A percentile compares a stretch with the other conserved stretches of the same genome.
Evolutionary conservation across 2,329 filamentous ascomycete species (phyloP).

Genomic region (Fusarium sp.): DNA sequence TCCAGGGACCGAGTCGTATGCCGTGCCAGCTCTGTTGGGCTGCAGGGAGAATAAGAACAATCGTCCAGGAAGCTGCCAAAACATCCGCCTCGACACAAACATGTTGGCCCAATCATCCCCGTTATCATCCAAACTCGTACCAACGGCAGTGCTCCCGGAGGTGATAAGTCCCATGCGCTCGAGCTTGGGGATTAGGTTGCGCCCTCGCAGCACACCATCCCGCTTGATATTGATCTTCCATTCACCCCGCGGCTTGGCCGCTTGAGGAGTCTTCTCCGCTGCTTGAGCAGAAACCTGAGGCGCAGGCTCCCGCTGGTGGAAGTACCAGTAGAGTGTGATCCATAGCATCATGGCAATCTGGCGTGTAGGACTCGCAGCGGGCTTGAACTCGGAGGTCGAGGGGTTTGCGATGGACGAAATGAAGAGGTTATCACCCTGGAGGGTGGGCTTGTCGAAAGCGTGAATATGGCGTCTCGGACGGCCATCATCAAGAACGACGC

Average conservation of each 20-base stretch:
- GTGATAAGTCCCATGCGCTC: conserved; percentile 92
- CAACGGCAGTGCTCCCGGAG: conserved; percentile 80
- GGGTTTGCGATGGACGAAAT: conserved; percentile 93
- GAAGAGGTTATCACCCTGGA: conserved; percentile 85
- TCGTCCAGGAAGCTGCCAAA: conserved; percentile 92
- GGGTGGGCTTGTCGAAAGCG: conserved; percentile 77
- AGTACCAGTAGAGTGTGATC: conserved; percentile 97
- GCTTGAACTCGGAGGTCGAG: conserved; percentile 82
- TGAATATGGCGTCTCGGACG: conserved; percentile 44
- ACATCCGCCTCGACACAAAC: conserved; percentile 84
- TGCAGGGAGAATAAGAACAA: conserved; percentile 89
- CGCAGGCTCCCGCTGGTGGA: conserved; percentile 84
- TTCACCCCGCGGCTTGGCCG: conserved; percentile 82
- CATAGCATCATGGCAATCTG: conserved; percentile 98
- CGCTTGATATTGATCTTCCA: conserved; percentile 88
- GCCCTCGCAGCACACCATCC: conserved; percentile 88
- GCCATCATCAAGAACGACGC: conserved; percentile 31
- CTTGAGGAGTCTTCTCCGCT: conserved; percentile 74
- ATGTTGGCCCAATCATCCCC: conserved; percentile 79
- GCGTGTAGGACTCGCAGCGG: conserved; percentile 82
- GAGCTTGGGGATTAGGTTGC: conserved; percentile 87
- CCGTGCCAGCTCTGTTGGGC: conserved; percentile 60
- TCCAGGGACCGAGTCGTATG: conserved; percentile 57
- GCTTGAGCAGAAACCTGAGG: conserved; percentile 72
- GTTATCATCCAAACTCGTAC: conserved; percentile 71